phyloP scores from a whole-genome alignment of 177 flowering plant genomes.

The Vitis hybrid region DNA sequence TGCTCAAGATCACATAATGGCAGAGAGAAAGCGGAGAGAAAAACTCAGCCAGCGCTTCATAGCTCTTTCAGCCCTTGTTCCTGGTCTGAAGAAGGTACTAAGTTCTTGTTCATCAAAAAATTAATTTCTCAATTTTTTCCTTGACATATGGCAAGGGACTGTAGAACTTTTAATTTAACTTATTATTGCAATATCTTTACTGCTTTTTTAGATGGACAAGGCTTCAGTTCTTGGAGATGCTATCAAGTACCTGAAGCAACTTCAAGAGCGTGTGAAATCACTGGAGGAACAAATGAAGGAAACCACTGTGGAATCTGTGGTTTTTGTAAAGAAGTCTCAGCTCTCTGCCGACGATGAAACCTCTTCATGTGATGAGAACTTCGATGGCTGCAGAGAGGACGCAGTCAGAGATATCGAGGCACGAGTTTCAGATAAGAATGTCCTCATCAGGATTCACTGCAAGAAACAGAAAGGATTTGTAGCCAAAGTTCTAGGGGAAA shows the following conservation, averaged over 20 bases:
- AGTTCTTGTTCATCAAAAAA: background rate
- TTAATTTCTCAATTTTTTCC: background rate
- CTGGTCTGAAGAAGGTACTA: conserved; percentile 45
- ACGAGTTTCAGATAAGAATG: conserved; percentile 41
- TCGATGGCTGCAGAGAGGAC: conserved; percentile 16
- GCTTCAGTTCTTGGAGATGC: conserved; percentile 61
- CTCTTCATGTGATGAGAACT: conserved; percentile 38
- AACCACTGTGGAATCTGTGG: conserved; percentile 49
- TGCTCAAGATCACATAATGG: conserved; percentile 39
- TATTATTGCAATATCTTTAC: background rate
- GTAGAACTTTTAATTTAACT: background rate
- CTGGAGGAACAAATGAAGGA: conserved; percentile 51
- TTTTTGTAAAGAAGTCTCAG: conserved; percentile 38
- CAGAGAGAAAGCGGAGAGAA: conserved; percentile 46
- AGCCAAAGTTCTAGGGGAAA: conserved; percentile 29
- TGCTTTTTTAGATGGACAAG: conserved; percentile 46
- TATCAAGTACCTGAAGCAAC: conserved; percentile 48
- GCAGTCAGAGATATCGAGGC: conserved; percentile 56
- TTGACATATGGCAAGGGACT: too few species aligned
- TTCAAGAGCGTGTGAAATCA: conserved; percentile 45
- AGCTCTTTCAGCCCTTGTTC: conserved; percentile 46
- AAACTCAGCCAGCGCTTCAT: conserved; percentile 45
- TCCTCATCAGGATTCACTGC: conserved; percentile 49
- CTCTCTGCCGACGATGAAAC: conserved; percentile 30
- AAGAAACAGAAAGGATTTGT: conserved; percentile 43